Evolutionary conservation across 1,284 basidiomycete species (phyloP).

Genomic region (Pseudozyma sp.): DNA sequence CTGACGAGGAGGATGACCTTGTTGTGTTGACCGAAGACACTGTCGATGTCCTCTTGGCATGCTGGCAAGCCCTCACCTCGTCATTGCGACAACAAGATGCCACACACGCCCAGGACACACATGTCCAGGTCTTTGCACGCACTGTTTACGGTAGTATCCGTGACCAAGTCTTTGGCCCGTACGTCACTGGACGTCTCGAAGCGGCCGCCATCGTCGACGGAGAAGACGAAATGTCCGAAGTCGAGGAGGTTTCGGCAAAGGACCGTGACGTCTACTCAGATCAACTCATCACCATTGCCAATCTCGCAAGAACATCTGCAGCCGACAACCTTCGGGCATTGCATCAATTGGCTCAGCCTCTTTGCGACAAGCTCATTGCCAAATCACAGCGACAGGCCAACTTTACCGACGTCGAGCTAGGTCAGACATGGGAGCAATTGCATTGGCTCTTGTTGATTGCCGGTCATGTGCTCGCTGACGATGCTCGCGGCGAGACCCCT

Average conservation of each 20-base stretch:
- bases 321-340: slow-evolving; percentile 31
- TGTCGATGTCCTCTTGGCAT: slow-evolving; percentile 43
- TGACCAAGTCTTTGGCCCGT: slow-evolving; percentile 55
- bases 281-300: slow-evolving; percentile 58
- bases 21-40: slow-evolving; percentile 50
- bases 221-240: slow-evolving; percentile 48
- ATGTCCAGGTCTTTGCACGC: slow-evolving; percentile 29
- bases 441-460: slow-evolving; percentile 62
- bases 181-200: slow-evolving; percentile 55
- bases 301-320: slow-evolving; percentile 48
- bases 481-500: slow-evolving; percentile 52
- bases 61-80: slow-evolving; percentile 40
- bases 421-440: slow-evolving; percentile 61
- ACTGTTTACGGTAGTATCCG: slow-evolving; percentile 51
- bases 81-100: slow-evolving; percentile 31
- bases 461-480: slow-evolving; percentile 59
- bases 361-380: slow-evolving; percentile 40
- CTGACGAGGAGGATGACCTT: slow-evolving; percentile 55
- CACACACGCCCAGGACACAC: slow-evolving; percentile 18
- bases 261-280: slow-evolving; percentile 62
- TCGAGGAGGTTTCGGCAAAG: slow-evolving; percentile 47
- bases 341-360: slow-evolving; percentile 29
- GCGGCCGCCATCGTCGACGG: slow-evolving; percentile 31
- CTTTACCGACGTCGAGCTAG: slow-evolving; percentile 28
- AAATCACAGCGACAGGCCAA: slow-evolving; percentile 32